A percentile compares a stretch with the other conserved stretches of the same genome.
These are phyloP conservation scores for Gossypium raimondii DNA, from an alignment of 345 rosid species.

Conservation along the genomic window DNA sequence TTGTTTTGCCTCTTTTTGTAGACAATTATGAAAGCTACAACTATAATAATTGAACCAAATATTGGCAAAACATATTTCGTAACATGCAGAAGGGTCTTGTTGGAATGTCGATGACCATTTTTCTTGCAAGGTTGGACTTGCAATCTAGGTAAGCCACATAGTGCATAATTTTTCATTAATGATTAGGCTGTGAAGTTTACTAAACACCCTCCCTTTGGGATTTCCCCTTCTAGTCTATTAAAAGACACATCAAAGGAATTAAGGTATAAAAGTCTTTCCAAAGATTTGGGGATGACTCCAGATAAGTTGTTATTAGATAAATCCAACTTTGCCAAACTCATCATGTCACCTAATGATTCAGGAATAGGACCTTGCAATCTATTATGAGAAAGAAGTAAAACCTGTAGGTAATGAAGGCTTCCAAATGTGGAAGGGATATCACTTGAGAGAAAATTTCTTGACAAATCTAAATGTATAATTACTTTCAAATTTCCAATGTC, in stretches of 20 bases:
- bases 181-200: neutral
- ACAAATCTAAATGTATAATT: neutral
- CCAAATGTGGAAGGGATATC: neutral
- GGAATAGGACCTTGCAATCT: neutral
- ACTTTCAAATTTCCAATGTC: neutral
- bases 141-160: too few species aligned
- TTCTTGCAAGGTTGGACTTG: too few species aligned
- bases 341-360: neutral
- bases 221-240: neutral
- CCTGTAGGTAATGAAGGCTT: neutral
- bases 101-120: neutral
- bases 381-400: neutral
- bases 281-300: neutral
- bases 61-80: neutral
- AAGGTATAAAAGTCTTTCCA: neutral
- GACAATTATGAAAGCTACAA: neutral
- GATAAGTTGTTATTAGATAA: neutral
- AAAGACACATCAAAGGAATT: neutral
- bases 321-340: neutral
- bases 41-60: neutral
- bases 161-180: neutral
- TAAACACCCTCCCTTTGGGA: neutral
- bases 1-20: neutral
- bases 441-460: neutral
- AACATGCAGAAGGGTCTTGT: neutral